These are phyloP conservation scores for Aphanomyces cochlioides DNA, from an alignment of 352 stramenopile species.

Conservation along the genomic window DNA sequence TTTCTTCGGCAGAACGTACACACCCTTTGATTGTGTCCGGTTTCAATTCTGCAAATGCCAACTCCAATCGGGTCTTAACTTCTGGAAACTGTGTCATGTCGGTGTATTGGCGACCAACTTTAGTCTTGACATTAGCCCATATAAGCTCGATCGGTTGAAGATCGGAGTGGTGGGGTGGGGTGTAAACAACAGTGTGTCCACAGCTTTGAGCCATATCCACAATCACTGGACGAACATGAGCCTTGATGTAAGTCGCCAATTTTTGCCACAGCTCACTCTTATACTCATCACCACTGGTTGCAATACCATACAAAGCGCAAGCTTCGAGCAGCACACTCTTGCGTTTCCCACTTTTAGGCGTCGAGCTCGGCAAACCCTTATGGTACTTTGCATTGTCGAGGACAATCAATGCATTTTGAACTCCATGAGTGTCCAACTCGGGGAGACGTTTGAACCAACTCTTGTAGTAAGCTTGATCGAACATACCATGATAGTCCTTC, in stretches of 20 bases:
- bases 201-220: background rate
- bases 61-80: slow-evolving; percentile 18
- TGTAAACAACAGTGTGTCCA: slow-evolving; percentile 11
- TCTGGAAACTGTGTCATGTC: slow-evolving; percentile 14
- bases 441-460: slow-evolving; percentile 20
- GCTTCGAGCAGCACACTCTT: slow-evolving; percentile 5
- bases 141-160: slow-evolving; percentile 16
- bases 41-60: background rate
- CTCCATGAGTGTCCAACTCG: background rate
- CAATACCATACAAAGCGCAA: background rate
- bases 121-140: slow-evolving; percentile 12
- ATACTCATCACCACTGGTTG: background rate
- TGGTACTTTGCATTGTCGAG: slow-evolving; percentile 23
- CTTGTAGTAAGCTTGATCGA: slow-evolving; percentile 16
- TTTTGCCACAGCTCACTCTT: slow-evolving; percentile 13
- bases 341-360: background rate
- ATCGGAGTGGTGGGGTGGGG: slow-evolving; percentile 1
- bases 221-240: slow-evolving; percentile 10
- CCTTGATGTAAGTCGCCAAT: slow-evolving; percentile 4
- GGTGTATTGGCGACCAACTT: slow-evolving; percentile 7
- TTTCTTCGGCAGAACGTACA: slow-evolving; percentile 2
- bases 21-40: slow-evolving; percentile 3
- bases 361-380: background rate
- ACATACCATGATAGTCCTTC: background rate
- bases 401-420: background rate